Conservation (phyloP, 768 basidiomycete genomes). For the Boletus pseudopeckii region DNA sequence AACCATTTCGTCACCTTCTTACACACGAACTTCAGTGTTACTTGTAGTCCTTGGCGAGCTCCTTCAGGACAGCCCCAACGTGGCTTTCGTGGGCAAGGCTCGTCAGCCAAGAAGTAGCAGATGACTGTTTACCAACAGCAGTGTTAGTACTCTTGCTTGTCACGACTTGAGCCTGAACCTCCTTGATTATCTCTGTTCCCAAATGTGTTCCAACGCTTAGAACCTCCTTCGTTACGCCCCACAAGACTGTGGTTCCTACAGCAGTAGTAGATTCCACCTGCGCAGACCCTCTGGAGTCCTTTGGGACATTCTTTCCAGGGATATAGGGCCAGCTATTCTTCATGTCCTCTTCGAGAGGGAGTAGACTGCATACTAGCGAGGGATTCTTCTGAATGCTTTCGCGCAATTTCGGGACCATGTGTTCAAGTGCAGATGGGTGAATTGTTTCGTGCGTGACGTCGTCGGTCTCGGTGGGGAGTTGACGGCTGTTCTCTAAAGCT, state of each 20-base stretch:
- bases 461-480: slow-evolving; percentile 43
- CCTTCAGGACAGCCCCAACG: slow-evolving; percentile 21
- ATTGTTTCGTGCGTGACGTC: slow-evolving; percentile 55
- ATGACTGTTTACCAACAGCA: slow-evolving; percentile 9
- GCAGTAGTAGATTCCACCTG: slow-evolving; percentile 2
- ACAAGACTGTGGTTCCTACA: slow-evolving; percentile 5
- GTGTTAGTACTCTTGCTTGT: slow-evolving; percentile 9
- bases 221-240: slow-evolving; percentile 20
- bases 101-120: slow-evolving; percentile 23
- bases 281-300: slow-evolving; percentile 7
- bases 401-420: slow-evolving; percentile 33
- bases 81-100: slow-evolving; percentile 25
- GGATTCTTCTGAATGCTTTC: slow-evolving; percentile 41
- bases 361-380: slow-evolving; percentile 40
- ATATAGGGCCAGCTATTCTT: slow-evolving; percentile 46
- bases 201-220: slow-evolving; percentile 11
- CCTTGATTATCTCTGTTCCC: slow-evolving; percentile 21
- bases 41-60: slow-evolving; percentile 9
- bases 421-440: slow-evolving; percentile 57
- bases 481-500: slow-evolving; percentile 43
- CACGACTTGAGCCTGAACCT: slow-evolving; percentile 15
- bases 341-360: slow-evolving; percentile 52
- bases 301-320: slow-evolving; percentile 19
- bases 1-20: not conserved
- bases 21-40: not conserved